These are phyloP conservation scores for bread wheat (Triticum aestivum) DNA, from an alignment of 176 grass and related monocot species.

Conservation along the genomic window DNA sequence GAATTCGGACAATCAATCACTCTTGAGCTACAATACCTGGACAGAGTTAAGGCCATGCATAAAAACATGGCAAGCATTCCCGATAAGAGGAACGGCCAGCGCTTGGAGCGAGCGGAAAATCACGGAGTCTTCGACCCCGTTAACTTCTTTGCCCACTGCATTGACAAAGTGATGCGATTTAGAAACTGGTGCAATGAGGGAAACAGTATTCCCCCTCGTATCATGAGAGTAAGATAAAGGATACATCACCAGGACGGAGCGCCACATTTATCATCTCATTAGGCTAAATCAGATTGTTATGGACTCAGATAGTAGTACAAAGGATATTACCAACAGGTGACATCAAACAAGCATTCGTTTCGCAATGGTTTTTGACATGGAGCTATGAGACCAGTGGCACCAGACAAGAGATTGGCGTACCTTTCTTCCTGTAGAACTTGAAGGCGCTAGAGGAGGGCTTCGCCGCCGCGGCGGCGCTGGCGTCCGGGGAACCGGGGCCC, in stretches of 20 bases:
- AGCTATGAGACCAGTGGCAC: too few relatives aligned
- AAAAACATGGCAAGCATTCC: constrained; percentile 88
- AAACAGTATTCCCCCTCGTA: not conserved
- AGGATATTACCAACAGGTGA: too few relatives aligned
- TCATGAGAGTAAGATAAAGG: not conserved
- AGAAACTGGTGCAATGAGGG: not conserved
- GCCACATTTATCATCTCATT: not conserved
- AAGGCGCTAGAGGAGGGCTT: constrained; percentile 46
- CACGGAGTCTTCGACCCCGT: constrained; percentile 66
- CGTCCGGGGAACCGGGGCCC: constrained; percentile 7
- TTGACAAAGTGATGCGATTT: not conserved
- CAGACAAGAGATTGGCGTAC: not conserved
- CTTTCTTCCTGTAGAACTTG: constrained; percentile 79
- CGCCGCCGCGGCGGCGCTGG: not conserved
- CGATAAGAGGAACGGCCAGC: constrained; percentile 77
- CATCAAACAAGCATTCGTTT: too few relatives aligned
- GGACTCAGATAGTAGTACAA: too few relatives aligned
- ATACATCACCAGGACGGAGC: not conserved
- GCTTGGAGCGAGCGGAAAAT: constrained; percentile 72
- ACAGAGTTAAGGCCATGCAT: constrained; percentile 95
- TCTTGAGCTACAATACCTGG: constrained; percentile 54
- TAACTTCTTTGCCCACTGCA: constrained; percentile 64
- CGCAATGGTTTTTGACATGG: too few relatives aligned
- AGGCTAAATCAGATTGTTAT: not conserved
- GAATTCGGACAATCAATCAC: not conserved